Evolutionary conservation across 805 yeast species (phyloP).

Genomic region (Maudiozyma serrabonitensis): DNA sequence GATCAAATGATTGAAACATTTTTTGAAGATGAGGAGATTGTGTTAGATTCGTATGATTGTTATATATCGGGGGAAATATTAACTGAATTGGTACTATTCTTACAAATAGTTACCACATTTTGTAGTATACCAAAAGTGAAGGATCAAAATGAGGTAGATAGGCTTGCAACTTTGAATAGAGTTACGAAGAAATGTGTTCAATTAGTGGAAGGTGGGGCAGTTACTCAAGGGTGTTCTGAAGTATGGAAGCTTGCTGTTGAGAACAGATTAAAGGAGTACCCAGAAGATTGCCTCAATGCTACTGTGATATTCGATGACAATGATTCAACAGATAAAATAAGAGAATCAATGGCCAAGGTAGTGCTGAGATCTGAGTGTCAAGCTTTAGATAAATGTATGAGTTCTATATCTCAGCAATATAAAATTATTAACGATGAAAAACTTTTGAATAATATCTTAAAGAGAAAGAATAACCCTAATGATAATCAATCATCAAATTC

Average conservation of each 20-base stretch:
- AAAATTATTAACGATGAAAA: slow-evolving; percentile 49
- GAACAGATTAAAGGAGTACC: slow-evolving; percentile 32
- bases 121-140: slow-evolving; percentile 21
- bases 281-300: slow-evolving; percentile 8
- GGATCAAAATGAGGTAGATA: slow-evolving; percentile 11
- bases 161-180: slow-evolving; percentile 35
- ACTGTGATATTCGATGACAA: slow-evolving; percentile 11
- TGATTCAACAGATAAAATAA: neutral
- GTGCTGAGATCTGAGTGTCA: slow-evolving; percentile 49
- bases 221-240: slow-evolving; percentile 33
- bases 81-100: slow-evolving; percentile 46
- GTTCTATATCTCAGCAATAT: slow-evolving; percentile 24
- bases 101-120: slow-evolving; percentile 42
- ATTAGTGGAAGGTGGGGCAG: slow-evolving; percentile 40
- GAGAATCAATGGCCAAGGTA: slow-evolving; percentile 40
- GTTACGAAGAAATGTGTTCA: slow-evolving; percentile 52
- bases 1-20: slow-evolving; percentile 30
- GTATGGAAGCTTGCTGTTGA: slow-evolving; percentile 23
- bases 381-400: slow-evolving; percentile 36
- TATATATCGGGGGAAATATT: slow-evolving; percentile 46
- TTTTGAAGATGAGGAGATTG: slow-evolving; percentile 30
- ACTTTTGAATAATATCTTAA: slow-evolving; percentile 47
- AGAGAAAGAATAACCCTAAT: slow-evolving; percentile 30
- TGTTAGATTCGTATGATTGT: slow-evolving; percentile 54
- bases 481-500: neutral